Conservation (phyloP, 495 filamentous ascomycete genomes). For the Xylaria curta region DNA sequence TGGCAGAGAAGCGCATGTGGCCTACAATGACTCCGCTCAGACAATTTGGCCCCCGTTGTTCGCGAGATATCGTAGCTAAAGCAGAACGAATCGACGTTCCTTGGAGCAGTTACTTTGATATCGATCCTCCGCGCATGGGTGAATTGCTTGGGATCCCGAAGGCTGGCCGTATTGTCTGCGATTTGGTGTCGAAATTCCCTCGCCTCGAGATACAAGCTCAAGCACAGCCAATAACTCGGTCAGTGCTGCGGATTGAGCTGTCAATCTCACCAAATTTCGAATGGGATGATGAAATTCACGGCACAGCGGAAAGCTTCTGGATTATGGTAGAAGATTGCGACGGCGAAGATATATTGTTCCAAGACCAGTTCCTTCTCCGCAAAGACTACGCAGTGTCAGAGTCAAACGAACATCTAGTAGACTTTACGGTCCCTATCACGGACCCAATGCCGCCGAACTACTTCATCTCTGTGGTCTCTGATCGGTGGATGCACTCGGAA, state of each 20-base stretch:
- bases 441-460: constrained; percentile 99
- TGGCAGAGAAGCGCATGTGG: constrained; percentile 99
- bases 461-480: constrained; percentile 92
- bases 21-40: constrained; percentile 95
- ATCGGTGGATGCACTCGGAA: constrained; percentile 98
- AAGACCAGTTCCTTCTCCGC: constrained; percentile 92
- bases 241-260: constrained; percentile 92
- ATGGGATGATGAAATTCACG: constrained; percentile 92
- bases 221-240: constrained; percentile 92
- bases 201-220: constrained; percentile 89
- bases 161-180: constrained; percentile 83
- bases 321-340: constrained; percentile 97
- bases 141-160: constrained; percentile 93
- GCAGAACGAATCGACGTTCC: constrained; percentile 94
- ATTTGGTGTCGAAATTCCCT: constrained; percentile 89
- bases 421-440: constrained; percentile 94
- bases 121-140: constrained; percentile 96
- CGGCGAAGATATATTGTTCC: constrained; percentile 93
- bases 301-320: constrained; percentile 91
- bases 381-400: constrained; percentile 79
- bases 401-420: constrained; percentile 94
- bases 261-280: constrained; percentile 95
- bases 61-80: constrained; percentile 86
- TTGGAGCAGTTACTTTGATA: constrained; percentile 91
- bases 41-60: constrained; percentile 78